Conservation (phyloP, 2,329 filamentous ascomycete species). For the Fusarium irregulare region DNA sequence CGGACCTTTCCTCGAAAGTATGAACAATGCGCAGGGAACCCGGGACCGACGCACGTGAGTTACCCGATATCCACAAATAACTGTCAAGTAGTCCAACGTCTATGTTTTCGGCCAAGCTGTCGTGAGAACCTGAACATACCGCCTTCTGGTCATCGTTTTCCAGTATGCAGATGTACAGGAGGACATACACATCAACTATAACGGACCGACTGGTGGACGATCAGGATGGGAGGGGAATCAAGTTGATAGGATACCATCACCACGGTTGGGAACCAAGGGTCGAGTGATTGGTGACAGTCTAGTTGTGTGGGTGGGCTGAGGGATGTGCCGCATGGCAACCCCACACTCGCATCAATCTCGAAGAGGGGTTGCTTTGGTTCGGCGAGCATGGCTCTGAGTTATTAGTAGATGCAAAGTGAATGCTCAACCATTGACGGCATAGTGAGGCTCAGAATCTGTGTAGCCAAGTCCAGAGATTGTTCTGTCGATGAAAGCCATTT, state of each 20-base stretch:
- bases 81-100: neutral
- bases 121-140: neutral
- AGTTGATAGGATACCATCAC: slow-evolving; percentile 48
- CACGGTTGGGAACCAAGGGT: slow-evolving; percentile 40
- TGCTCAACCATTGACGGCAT: neutral
- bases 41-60: slow-evolving; percentile 5
- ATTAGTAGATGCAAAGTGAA: neutral
- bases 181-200: slow-evolving; percentile 25
- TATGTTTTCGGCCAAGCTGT: slow-evolving; percentile 8
- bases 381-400: slow-evolving; percentile 12
- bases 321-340: slow-evolving; percentile 45
- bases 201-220: slow-evolving; percentile 47
- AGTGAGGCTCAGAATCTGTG: neutral
- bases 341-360: slow-evolving; percentile 36
- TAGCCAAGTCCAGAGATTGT: neutral
- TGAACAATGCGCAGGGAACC: neutral
- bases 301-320: slow-evolving; percentile 27
- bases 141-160: neutral
- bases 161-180: slow-evolving; percentile 9
- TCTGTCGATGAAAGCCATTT: neutral
- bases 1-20: neutral
- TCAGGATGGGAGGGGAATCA: slow-evolving; percentile 29
- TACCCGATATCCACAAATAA: slow-evolving; percentile 4
- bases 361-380: slow-evolving; percentile 33
- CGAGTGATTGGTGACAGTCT: slow-evolving; percentile 42